These are phyloP conservation scores for Novymonas esmeraldas DNA, from an alignment of 208 protist genomes.

Conservation along the genomic window DNA sequence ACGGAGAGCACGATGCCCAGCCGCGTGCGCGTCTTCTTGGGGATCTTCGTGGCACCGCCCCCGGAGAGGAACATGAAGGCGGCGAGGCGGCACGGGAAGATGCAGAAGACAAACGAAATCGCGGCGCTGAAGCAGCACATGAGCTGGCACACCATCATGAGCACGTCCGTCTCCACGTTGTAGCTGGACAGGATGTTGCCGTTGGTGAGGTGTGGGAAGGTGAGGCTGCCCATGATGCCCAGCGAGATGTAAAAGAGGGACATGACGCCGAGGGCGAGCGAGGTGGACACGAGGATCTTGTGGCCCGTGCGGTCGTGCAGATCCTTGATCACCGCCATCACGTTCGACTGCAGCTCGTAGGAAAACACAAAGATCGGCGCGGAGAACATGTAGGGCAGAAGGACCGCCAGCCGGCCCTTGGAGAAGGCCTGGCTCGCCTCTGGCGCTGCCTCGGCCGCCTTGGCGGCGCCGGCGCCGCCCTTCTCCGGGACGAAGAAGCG, in stretches of 20 bases:
- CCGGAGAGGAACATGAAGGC: slow-evolving; percentile 75
- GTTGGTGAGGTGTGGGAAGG: slow-evolving; percentile 54
- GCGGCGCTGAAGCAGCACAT: slow-evolving; percentile 79
- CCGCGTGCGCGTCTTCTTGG: slow-evolving; percentile 50
- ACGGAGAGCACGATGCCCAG: slow-evolving; percentile 48
- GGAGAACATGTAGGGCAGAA: slow-evolving; percentile 69
- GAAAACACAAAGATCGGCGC: slow-evolving; percentile 82
- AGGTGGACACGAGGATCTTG: slow-evolving; percentile 66
- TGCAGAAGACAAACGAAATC: slow-evolving; percentile 74
- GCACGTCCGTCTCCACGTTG: slow-evolving; percentile 50
- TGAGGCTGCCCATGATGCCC: slow-evolving; percentile 65
- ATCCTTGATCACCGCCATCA: slow-evolving; percentile 85
- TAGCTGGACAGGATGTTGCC: slow-evolving; percentile 76
- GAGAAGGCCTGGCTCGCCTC: slow-evolving; percentile 5
- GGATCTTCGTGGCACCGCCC: slow-evolving; percentile 54
- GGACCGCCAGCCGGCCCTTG: slow-evolving; percentile 11
- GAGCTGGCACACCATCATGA: slow-evolving; percentile 71
- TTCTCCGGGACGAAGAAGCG: slow-evolving; percentile 56
- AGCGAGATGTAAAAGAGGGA: slow-evolving; percentile 63
- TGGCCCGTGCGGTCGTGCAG: slow-evolving; percentile 67
- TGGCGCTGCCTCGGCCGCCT: not conserved
- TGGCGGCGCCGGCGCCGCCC: not conserved
- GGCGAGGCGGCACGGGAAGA: slow-evolving; percentile 73
- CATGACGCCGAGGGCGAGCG: slow-evolving; percentile 54
- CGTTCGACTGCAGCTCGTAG: slow-evolving; percentile 84